These are phyloP conservation scores for Candida pseudoviswanathii DNA, from an alignment of 1,139 yeast genomes.

Conservation along the genomic window DNA sequence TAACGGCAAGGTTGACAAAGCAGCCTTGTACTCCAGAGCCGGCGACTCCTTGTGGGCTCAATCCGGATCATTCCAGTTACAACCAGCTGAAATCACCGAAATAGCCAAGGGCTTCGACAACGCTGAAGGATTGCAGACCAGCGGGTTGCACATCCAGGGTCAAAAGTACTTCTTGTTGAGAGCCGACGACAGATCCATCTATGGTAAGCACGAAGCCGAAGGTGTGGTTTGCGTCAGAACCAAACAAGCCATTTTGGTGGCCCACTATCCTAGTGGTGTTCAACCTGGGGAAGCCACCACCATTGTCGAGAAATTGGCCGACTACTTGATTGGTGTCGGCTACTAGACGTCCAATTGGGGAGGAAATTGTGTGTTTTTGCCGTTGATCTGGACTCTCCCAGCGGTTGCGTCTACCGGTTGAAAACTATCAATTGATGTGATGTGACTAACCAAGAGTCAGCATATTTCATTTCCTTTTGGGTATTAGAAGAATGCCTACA, in stretches of 20 bases:
- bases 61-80: constrained; percentile 68
- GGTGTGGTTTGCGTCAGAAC: constrained; percentile 93
- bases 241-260: constrained; percentile 86
- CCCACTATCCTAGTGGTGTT: constrained; percentile 90
- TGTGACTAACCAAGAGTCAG: no score
- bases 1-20: constrained; percentile 86
- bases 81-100: constrained; percentile 69
- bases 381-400: no score
- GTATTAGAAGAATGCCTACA: no score
- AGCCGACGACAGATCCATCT: constrained; percentile 91
- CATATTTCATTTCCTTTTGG: no score
- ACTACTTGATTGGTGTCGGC: constrained; percentile 84
- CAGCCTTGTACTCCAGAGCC: constrained; percentile 90
- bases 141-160: constrained; percentile 83
- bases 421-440: no score
- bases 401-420: no score
- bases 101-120: constrained; percentile 81
- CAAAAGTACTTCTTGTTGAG: constrained; percentile 85
- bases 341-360: constrained; percentile 43
- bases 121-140: constrained; percentile 75
- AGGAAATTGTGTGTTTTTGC: neutral
- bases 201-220: constrained; percentile 86
- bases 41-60: constrained; percentile 97
- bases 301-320: constrained; percentile 93
- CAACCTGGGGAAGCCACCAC: constrained; percentile 95